Percentiles rank a stretch among this genome's conserved stretches.
phyloP scores from a whole-genome alignment of 192 early-diverging fungal genomes.

The Backusella tuberculispora region DNA sequence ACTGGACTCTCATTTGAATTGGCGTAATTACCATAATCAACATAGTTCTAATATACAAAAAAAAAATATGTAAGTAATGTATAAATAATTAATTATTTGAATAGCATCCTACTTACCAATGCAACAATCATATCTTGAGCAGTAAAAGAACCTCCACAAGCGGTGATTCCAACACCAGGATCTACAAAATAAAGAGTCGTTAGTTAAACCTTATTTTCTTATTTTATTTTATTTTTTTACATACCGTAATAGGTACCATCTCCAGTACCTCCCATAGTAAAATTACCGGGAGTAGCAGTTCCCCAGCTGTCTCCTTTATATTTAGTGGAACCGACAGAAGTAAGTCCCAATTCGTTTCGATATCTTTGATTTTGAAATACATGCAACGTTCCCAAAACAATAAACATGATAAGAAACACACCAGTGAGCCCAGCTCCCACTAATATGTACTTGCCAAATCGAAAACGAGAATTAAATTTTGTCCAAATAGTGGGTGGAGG shows the following conservation, averaged over 20 bases:
- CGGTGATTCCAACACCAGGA: constrained; percentile 35
- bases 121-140: constrained; percentile 39
- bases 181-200: constrained; percentile 17
- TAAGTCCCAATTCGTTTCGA: background rate
- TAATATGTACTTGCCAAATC: constrained; percentile 20
- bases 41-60: constrained; percentile 39
- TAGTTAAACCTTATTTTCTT: background rate
- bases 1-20: constrained; percentile 49
- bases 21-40: constrained; percentile 52
- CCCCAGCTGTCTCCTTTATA: constrained; percentile 37
- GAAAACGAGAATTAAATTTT: constrained; percentile 18
- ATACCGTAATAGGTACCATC: constrained; percentile 58
- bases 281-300: constrained; percentile 30
- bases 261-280: constrained; percentile 43
- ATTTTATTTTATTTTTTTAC: background rate
- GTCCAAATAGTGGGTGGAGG: constrained; percentile 34
- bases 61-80: constrained; percentile 10
- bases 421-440: constrained; percentile 8
- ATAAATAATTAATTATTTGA: constrained; percentile 11
- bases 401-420: constrained; percentile 33
- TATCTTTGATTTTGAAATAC: constrained; percentile 29
- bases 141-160: constrained; percentile 34
- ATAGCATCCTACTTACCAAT: constrained; percentile 34
- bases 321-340: constrained; percentile 32
- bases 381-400: constrained; percentile 24